These are phyloP conservation scores for Ascocoryne sarcoides DNA, from an alignment of 2,329 filamentous ascomycete species.

Conservation along the genomic window DNA sequence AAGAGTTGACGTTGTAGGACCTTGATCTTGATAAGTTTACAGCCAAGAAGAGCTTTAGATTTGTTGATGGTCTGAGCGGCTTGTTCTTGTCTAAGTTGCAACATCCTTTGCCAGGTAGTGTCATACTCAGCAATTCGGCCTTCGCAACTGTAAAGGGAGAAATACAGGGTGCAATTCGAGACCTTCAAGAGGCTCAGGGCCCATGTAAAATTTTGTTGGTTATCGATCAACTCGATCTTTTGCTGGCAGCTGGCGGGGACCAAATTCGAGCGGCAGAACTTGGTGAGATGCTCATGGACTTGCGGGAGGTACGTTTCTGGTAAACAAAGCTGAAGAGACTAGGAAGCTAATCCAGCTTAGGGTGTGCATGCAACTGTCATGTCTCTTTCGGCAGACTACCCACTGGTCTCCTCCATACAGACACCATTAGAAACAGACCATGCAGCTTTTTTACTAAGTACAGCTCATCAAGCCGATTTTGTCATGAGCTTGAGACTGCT, in stretches of 20 bases:
- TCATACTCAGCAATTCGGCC: constrained; percentile 9
- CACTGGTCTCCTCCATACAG: constrained; percentile 52
- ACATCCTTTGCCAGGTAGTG: not conserved
- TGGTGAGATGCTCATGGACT: constrained; percentile 45
- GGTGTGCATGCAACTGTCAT: constrained; percentile 57
- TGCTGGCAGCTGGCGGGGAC: constrained; percentile 50
- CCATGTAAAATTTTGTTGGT: constrained; percentile 45
- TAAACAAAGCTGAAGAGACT: not conserved
- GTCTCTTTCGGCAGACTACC: constrained; percentile 62
- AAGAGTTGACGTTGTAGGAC: too few relatives aligned
- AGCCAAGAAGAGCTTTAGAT: constrained; percentile 53
- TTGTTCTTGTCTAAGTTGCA: constrained; percentile 15
- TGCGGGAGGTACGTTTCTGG: constrained; percentile 49
- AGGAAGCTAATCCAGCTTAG: constrained; percentile 30
- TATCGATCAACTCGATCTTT: constrained; percentile 56
- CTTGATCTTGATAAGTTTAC: constrained; percentile 58
- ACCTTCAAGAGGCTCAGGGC: constrained; percentile 8
- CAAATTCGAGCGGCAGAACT: constrained; percentile 38
- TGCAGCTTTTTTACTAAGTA: constrained; percentile 58
- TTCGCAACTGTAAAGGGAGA: constrained; percentile 13
- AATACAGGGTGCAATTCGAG: constrained; percentile 15
- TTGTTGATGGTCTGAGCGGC: constrained; percentile 55
- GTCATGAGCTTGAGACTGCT: constrained; percentile 66
- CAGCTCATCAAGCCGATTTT: constrained; percentile 67
- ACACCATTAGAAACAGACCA: constrained; percentile 64